Evolutionary conservation across 1,284 basidiomycete genomes (phyloP).

Genomic region (Heterobasidion occidentale): DNA sequence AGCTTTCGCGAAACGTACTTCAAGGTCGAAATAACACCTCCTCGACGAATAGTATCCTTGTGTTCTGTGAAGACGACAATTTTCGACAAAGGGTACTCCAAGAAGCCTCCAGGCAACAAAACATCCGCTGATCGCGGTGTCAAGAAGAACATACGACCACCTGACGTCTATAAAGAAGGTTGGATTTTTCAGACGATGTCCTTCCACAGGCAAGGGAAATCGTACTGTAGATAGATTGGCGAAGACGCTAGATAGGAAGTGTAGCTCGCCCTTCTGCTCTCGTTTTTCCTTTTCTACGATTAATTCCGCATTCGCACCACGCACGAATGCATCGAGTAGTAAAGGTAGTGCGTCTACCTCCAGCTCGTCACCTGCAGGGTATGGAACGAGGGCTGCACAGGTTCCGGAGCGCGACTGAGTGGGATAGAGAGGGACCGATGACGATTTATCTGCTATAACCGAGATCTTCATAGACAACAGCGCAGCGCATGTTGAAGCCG

Average conservation of each 20-base stretch:
- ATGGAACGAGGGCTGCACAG: conserved; percentile 55
- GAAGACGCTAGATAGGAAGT: conserved; percentile 89
- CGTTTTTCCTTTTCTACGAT: conserved; percentile 38
- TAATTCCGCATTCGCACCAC: conserved; percentile 52
- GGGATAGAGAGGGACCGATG: conserved; percentile 50
- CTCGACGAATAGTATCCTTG: conserved; percentile 74
- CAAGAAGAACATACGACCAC: conserved; percentile 67
- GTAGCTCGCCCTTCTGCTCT: conserved; percentile 66
- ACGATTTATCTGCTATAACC: conserved; percentile 44
- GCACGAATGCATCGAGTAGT: conserved; percentile 80
- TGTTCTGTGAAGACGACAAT: conserved; percentile 87
- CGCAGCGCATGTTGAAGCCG: conserved; percentile 60
- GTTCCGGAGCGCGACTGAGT: conserved; percentile 69
- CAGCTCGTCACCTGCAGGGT: conserved; percentile 45
- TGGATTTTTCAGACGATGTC: not conserved
- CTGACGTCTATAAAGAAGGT: conserved; percentile 38
- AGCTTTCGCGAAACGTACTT: conserved; percentile 46
- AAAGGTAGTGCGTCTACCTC: conserved; percentile 66
- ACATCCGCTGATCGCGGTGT: conserved; percentile 43
- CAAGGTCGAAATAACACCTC: conserved; percentile 79
- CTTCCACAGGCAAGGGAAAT: conserved; percentile 5
- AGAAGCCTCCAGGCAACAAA: conserved; percentile 26
- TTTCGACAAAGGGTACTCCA: conserved; percentile 79
- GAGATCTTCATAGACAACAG: conserved; percentile 66
- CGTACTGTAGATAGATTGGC: conserved; percentile 80